Base-by-base conservation (phyloP, 2,329 filamentous ascomycete genomes). In the Tolypocladium endophyticum region DNA sequence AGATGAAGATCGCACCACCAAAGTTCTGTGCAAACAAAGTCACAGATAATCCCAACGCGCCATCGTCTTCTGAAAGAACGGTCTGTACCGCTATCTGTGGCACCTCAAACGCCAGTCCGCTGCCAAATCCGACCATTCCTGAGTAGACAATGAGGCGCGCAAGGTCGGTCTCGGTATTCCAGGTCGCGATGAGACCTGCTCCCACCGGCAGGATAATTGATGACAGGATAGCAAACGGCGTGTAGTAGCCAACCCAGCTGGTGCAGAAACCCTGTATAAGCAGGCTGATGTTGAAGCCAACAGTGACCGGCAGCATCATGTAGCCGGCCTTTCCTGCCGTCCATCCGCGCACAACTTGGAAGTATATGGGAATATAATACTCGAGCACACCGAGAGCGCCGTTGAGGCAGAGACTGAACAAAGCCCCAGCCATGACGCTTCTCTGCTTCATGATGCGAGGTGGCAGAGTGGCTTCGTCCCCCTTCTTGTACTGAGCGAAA, bases 361-460 rank as follows among this genome's bases (percentile, higher is more conserved):
- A 77, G 66, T 74, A 77, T 4, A 75, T 73, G 0, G 75, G 73
- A 0, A 76, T 59, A 35, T 72, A 76, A 56, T 75, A 75, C 30
- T 76, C 64, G 0, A 69, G 33, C 0, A 68, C 62, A 0, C 62
- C 64, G 0, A 69, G 69, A 0, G 69, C 65, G 1, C 69, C 72
- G 47, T 75, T 71, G 45, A 73, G 70, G 28, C 74, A 70, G 50
- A 76, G 72, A 30, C 70, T 67, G 55, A 72, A 72, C 45, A 71
- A 65, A 11, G 68, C 65, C 0, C 68, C 69, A 0, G 71, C 66
- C 23, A 68, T 63, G 5, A 81, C 69, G 4, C 66, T 72, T 1
- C 78, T 74, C 36, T 74, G 64, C 30, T 65, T 69, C 58, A 79
- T 61, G 56, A 80, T 68, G 0, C 74, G 73, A 1, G 71, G 71